Evolutionary conservation across 2,329 filamentous ascomycete genomes (phyloP).

Genomic region (Penicillium sp.): DNA sequence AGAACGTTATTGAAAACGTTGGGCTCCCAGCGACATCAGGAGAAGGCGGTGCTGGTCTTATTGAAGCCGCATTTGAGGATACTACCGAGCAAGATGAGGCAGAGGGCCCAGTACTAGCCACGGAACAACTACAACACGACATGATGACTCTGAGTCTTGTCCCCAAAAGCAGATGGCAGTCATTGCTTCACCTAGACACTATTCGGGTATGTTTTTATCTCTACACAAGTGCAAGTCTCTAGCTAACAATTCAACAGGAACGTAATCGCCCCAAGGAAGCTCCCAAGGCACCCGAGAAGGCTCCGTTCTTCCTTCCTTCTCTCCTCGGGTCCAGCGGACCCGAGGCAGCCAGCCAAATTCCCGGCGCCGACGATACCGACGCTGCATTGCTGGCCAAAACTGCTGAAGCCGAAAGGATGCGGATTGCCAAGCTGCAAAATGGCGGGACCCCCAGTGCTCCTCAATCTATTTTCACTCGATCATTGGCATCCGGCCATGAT

Average conservation of each 20-base stretch:
- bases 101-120: slow-evolving; percentile 53
- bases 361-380: slow-evolving; percentile 28
- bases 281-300: slow-evolving; percentile 87
- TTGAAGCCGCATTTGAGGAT: slow-evolving; percentile 72
- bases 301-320: slow-evolving; percentile 84
- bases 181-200: slow-evolving; percentile 82
- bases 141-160: slow-evolving; percentile 88
- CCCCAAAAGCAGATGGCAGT: slow-evolving; percentile 91
- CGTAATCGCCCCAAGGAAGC: slow-evolving; percentile 93
- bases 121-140: slow-evolving; percentile 77
- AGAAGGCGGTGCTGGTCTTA: slow-evolving; percentile 71
- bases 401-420: slow-evolving; percentile 55
- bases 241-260: slow-evolving; percentile 51
- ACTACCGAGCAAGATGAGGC: slow-evolving; percentile 48
- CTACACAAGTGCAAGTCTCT: neutral
- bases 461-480: slow-evolving; percentile 46
- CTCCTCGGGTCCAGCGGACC: slow-evolving; percentile 24
- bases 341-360: slow-evolving; percentile 21
- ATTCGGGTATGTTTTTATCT: slow-evolving; percentile 56
- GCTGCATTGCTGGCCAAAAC: slow-evolving; percentile 32
- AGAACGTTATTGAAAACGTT: slow-evolving; percentile 66
- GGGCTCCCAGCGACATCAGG: slow-evolving; percentile 73
- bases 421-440: slow-evolving; percentile 67
- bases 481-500: slow-evolving; percentile 47
- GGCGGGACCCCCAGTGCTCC: slow-evolving; percentile 34